A percentile compares a stretch with the other conserved stretches of the same genome.
These are phyloP conservation scores for Rhizopogon vulgaris DNA, from an alignment of 768 basidiomycete genomes.

Conservation along the genomic window DNA sequence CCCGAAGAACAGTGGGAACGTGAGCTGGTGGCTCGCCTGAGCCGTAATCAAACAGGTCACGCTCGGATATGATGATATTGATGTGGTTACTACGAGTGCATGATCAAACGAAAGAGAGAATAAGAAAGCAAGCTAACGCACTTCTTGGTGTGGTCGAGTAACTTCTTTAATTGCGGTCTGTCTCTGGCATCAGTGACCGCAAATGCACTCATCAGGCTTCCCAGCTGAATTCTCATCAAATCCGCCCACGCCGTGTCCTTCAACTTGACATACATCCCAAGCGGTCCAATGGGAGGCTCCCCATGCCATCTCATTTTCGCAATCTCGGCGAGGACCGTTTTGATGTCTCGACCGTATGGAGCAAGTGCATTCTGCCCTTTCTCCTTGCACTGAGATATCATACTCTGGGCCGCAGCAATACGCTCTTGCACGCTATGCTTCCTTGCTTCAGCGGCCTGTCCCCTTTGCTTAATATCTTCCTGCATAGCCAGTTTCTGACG, in stretches of 20 bases:
- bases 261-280: slow-evolving; percentile 74
- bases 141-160: slow-evolving; percentile 59
- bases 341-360: slow-evolving; percentile 60
- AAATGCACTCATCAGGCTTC: slow-evolving; percentile 54
- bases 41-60: slow-evolving; percentile 78
- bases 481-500: slow-evolving; percentile 22
- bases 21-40: slow-evolving; percentile 60
- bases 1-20: slow-evolving; percentile 73
- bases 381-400: slow-evolving; percentile 44
- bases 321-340: slow-evolving; percentile 50
- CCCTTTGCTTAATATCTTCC: slow-evolving; percentile 29
- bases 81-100: slow-evolving; percentile 32
- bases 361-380: slow-evolving; percentile 53
- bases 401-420: slow-evolving; percentile 41
- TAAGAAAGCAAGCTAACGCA: slow-evolving; percentile 34
- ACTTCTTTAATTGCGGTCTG: slow-evolving; percentile 42
- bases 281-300: slow-evolving; percentile 65
- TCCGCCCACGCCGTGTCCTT: slow-evolving; percentile 61
- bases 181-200: slow-evolving; percentile 72
- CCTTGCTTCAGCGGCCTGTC: slow-evolving; percentile 30
- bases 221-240: slow-evolving; percentile 61
- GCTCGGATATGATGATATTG: slow-evolving; percentile 57
- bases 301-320: slow-evolving; percentile 53
- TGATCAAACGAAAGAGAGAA: background rate
- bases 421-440: slow-evolving; percentile 28